phyloP scores from a whole-genome alignment of 345 rosid genomes.

The Hypericum perforatum region DNA sequence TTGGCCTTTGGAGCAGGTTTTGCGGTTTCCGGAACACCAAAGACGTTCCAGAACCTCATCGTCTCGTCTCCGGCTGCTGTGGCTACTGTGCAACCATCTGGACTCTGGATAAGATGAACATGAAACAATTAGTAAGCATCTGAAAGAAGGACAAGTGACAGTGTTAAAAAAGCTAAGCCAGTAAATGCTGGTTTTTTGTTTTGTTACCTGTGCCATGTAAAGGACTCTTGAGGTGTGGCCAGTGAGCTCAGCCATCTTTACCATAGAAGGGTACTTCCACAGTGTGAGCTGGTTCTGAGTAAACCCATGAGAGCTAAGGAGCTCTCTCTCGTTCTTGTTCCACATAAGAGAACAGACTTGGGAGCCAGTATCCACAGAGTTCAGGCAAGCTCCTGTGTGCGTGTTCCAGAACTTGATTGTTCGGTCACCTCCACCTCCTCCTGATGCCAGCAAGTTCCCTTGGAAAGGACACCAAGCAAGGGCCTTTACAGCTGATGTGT shows the following conservation, averaged over 20 bases:
- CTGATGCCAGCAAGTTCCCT: conserved; percentile 40
- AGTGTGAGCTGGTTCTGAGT: conserved; percentile 36
- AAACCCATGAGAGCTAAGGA: conserved; percentile 47
- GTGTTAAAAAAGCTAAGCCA: too few relatives aligned
- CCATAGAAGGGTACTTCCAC: conserved; percentile 49
- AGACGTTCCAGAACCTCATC: conserved; percentile 19
- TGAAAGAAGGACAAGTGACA: too few relatives aligned
- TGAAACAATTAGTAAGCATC: too few relatives aligned
- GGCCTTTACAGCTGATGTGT: conserved; percentile 47
- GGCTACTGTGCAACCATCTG: conserved; percentile 25
- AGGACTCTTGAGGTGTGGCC: conserved; percentile 45
- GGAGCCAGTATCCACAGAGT: conserved; percentile 39
- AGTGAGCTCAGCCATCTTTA: conserved; percentile 36
- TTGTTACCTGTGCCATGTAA: conserved; percentile 37
- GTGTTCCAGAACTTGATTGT: conserved; percentile 44
- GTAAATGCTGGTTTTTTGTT: neutral
- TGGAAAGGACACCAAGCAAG: conserved; percentile 61
- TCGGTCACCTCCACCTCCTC: conserved; percentile 43
- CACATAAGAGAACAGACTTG: conserved; percentile 42
- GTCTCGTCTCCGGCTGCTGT: conserved; percentile 23
- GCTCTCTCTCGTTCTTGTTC: conserved; percentile 44
- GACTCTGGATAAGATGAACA: conserved; percentile 12
- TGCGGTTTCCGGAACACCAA: conserved; percentile 17
- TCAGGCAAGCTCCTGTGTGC: conserved; percentile 42
- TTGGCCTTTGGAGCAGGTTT: conserved; percentile 1